Percentiles rank a stretch among this genome's conserved stretches.
These are phyloP conservation scores for Fusarium anguioides DNA, from an alignment of 2,329 filamentous ascomycete species.

Conservation along the genomic window DNA sequence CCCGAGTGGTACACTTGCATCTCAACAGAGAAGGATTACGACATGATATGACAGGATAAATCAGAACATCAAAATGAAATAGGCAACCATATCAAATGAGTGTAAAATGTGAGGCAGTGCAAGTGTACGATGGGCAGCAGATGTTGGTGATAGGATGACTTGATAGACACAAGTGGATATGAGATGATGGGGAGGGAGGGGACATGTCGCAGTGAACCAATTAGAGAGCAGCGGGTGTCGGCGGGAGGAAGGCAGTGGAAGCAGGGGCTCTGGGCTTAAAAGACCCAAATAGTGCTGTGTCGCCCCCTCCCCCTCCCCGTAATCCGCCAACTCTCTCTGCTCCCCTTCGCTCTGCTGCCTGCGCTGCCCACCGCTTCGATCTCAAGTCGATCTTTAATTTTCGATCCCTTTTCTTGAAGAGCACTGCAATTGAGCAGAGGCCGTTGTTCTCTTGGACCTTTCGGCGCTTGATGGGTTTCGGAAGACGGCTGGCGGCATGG, in stretches of 20 bases:
- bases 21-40: background rate
- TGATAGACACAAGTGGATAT: conserved; percentile 25
- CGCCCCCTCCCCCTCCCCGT: conserved; percentile 53
- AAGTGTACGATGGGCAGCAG: conserved; percentile 13
- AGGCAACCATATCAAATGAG: background rate
- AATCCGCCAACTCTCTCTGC: conserved; percentile 44
- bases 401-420: conserved; percentile 14
- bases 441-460: background rate
- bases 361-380: conserved; percentile 10
- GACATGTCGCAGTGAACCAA: conserved; percentile 30
- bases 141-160: conserved; percentile 21
- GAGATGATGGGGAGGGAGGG: conserved; percentile 15
- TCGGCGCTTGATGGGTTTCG: background rate
- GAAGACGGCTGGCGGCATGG: background rate
- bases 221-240: conserved; percentile 27
- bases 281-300: conserved; percentile 56
- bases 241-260: conserved; percentile 23
- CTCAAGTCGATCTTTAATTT: conserved; percentile 7
- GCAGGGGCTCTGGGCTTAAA: too few relatives aligned
- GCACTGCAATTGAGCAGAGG: background rate
- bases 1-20: background rate
- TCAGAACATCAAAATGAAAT: background rate
- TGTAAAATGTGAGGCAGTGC: conserved; percentile 6
- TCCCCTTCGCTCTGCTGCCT: background rate
- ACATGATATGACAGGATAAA: background rate